Percentiles rank a stretch among this genome's conserved stretches.
Conservation (phyloP, 352 stramenopile genomes). For the Lagenidium sp. region DNA sequence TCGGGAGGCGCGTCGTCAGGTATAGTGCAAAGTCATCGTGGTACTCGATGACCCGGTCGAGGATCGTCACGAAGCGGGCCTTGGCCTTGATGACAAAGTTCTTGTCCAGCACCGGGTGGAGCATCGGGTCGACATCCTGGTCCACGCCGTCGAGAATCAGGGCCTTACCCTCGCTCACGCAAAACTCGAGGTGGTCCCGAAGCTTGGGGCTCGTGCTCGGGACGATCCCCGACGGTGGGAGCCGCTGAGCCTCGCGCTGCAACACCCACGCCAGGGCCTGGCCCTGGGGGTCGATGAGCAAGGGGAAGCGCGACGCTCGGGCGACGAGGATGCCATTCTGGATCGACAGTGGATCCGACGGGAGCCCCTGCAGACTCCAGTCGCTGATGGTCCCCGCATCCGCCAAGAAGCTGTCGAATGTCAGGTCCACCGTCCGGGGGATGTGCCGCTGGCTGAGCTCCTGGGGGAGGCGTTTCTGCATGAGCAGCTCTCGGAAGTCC, state of each 20-base stretch:
- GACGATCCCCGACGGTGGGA: constrained; percentile 44
- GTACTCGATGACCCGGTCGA: constrained; percentile 61
- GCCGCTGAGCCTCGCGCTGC: constrained; percentile 42
- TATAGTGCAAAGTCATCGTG: constrained; percentile 61
- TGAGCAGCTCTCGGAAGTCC: constrained; percentile 58
- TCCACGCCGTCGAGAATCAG: constrained; percentile 80
- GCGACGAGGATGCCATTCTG: constrained; percentile 89
- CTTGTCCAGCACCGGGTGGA: constrained; percentile 60
- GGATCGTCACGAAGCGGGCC: constrained; percentile 54
- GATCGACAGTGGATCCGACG: constrained; percentile 82
- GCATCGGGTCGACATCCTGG: constrained; percentile 41
- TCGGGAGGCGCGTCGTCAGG: constrained; percentile 50
- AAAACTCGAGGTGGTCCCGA: constrained; percentile 79
- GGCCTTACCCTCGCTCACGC: constrained; percentile 80
- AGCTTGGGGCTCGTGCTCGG: constrained; percentile 61
- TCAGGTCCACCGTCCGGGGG: constrained; percentile 49
- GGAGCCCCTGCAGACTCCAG: constrained; percentile 85
- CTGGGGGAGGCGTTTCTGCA: constrained; percentile 46
- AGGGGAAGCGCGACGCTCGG: constrained; percentile 56
- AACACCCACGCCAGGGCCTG: constrained; percentile 86
- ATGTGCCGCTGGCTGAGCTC: constrained; percentile 64
- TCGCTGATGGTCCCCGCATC: constrained; percentile 76
- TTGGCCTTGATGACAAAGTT: constrained; percentile 53
- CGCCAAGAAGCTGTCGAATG: constrained; percentile 64
- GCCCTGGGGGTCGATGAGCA: constrained; percentile 88